These are phyloP conservation scores for Colletotrichum viniferum DNA, from an alignment of 2,329 filamentous ascomycete species.

Conservation along the genomic window DNA sequence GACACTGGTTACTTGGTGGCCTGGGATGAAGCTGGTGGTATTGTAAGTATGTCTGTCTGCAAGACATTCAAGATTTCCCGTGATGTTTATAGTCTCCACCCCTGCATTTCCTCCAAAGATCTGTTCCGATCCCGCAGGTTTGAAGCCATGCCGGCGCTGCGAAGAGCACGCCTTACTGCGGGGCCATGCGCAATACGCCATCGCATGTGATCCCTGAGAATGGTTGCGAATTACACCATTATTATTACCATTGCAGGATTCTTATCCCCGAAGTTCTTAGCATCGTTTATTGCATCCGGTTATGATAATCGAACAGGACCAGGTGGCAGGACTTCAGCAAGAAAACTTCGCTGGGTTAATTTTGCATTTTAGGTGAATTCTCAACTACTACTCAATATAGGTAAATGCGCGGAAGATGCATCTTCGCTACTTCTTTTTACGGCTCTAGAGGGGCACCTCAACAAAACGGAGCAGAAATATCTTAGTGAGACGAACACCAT, in stretches of 20 bases:
- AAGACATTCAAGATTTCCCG: background rate
- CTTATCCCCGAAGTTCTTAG: background rate
- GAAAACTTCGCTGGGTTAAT: rapidly evolving
- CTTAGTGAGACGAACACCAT: no score
- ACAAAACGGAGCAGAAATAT: no score
- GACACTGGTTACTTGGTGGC: background rate
- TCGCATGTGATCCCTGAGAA: background rate
- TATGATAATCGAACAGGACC: rapidly evolving
- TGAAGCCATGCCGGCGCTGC: background rate
- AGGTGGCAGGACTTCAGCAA: background rate
- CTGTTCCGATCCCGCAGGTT: background rate
- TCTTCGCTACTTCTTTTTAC: no score
- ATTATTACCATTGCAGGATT: background rate
- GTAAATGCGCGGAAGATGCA: no score
- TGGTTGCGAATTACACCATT: background rate
- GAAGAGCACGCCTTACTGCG: conserved; percentile 23
- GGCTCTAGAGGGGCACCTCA: no score
- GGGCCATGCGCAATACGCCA: conserved; percentile 10
- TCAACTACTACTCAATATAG: no score
- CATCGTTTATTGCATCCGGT: rapidly evolving
- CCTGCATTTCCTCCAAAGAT: background rate
- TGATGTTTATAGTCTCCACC: background rate
- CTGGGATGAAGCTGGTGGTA: background rate
- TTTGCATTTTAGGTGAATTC: no score
- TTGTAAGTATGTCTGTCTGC: background rate